Evolutionary conservation across 2,329 filamentous ascomycete genomes (phyloP).

Genomic region (Lachnellula willkommii): DNA sequence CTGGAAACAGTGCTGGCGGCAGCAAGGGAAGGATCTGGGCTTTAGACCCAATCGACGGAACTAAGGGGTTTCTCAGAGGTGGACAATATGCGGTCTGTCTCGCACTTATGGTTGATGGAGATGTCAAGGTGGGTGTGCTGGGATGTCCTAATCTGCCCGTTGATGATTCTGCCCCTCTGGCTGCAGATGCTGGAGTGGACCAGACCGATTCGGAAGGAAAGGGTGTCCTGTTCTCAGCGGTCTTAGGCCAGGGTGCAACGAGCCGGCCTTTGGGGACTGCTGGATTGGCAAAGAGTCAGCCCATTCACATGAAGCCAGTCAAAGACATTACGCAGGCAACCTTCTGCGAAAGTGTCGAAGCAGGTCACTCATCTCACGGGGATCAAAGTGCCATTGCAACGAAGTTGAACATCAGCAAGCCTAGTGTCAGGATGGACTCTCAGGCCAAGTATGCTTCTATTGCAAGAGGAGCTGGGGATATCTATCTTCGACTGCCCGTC

Average conservation of each 20-base stretch:
- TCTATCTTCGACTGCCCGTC: constrained; percentile 86
- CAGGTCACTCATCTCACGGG: constrained; percentile 82
- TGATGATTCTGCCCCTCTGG: constrained; percentile 68
- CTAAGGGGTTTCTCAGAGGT: constrained; percentile 91
- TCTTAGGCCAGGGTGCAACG: constrained; percentile 72
- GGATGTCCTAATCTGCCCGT: constrained; percentile 94
- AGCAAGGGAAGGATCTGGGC: constrained; percentile 81
- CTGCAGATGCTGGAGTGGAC: constrained; percentile 66
- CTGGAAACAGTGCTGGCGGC: constrained; percentile 66
- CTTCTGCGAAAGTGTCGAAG: constrained; percentile 96
- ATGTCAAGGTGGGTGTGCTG: constrained; percentile 89
- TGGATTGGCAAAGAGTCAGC: constrained; percentile 48
- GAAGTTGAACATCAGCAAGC: constrained; percentile 78
- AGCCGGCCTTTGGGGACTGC: constrained; percentile 64
- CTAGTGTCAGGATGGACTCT: constrained; percentile 93
- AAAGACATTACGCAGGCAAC: constrained; percentile 71
- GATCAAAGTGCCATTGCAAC: constrained; percentile 81
- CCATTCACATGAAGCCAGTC: constrained; percentile 76
- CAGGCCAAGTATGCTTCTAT: constrained; percentile 98
- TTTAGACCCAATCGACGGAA: constrained; percentile 95
- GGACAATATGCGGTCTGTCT: constrained; percentile 97
- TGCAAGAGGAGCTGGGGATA: constrained; percentile 85
- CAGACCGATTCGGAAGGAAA: constrained; percentile 69
- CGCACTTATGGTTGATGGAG: constrained; percentile 83
- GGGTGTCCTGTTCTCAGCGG: constrained; percentile 83